Percentiles rank a stretch among this genome's conserved stretches.
These are phyloP conservation scores for Aspergillus brunneoviolaceus DNA, from an alignment of 2,329 filamentous ascomycete genomes.

Conservation along the genomic window DNA sequence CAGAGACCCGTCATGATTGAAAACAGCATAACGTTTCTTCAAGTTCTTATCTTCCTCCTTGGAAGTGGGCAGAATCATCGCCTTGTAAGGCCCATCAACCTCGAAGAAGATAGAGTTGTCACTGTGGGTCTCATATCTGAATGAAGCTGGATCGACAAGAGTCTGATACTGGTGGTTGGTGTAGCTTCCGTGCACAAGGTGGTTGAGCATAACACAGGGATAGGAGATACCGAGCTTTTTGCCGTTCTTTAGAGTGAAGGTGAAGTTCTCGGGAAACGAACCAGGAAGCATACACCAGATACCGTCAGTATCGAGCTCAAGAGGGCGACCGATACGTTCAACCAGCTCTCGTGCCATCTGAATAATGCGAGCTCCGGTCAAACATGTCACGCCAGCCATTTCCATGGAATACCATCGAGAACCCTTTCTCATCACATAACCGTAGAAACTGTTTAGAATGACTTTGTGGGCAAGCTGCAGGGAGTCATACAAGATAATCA, in stretches of 20 bases:
- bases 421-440: constrained; percentile 98
- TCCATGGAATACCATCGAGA: constrained; percentile 99
- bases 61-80: constrained; percentile 95
- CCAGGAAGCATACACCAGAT: constrained; percentile 99
- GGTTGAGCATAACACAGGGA: constrained; percentile 98
- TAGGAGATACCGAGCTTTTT: constrained; percentile 98
- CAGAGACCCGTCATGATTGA: constrained; percentile 94
- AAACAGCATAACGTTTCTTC: constrained; percentile 98
- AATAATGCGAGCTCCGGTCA: constrained; percentile 95
- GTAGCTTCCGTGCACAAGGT: constrained; percentile 89
- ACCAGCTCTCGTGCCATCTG: constrained; percentile 93
- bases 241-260: constrained; percentile 89
- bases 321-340: constrained; percentile 84
- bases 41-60: constrained; percentile 99
- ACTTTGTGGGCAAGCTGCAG: constrained; percentile 97
- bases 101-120: constrained; percentile 99
- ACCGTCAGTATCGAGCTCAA: constrained; percentile 96
- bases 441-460: constrained; percentile 98
- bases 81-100: constrained; percentile 94
- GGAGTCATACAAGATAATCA: constrained; percentile 95
- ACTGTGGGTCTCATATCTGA: constrained; percentile 94
- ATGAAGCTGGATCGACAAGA: constrained; percentile 71
- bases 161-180: constrained; percentile 98
- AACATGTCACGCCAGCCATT: constrained; percentile 97
- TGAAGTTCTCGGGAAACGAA: constrained; percentile 94